Percentiles rank a stretch among this genome's conserved stretches.
Conservation (phyloP, 495 filamentous ascomycete species). For the Sporormia fimetaria region DNA sequence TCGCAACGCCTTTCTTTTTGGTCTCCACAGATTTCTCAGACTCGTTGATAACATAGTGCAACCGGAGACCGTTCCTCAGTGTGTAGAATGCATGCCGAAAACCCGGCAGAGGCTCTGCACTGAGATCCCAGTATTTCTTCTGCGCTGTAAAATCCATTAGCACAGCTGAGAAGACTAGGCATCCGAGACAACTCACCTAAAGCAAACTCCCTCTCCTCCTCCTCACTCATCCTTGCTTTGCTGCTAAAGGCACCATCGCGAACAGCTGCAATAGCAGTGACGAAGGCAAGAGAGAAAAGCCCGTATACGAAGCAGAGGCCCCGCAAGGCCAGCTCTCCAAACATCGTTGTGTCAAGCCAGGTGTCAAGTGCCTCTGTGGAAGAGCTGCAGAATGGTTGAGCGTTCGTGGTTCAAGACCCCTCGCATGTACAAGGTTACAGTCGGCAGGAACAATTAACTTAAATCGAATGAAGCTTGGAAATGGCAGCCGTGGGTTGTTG, state of each 20-base stretch:
- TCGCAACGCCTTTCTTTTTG: slow-evolving; percentile 36
- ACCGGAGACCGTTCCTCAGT: slow-evolving; percentile 39
- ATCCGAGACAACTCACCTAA: slow-evolving; percentile 10
- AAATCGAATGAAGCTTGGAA: no score
- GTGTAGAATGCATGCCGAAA: slow-evolving; percentile 40
- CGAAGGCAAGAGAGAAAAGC: slow-evolving; percentile 8
- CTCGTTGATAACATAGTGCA: slow-evolving; percentile 39
- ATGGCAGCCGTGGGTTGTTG: no score
- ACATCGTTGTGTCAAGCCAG: neutral
- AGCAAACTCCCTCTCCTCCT: slow-evolving; percentile 15
- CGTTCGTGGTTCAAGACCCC: neutral
- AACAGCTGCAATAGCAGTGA: slow-evolving; percentile 1
- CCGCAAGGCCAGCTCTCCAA: slow-evolving; percentile 6
- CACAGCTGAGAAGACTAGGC: neutral
- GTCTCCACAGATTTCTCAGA: slow-evolving; percentile 8
- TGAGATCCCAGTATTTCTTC: slow-evolving; percentile 39
- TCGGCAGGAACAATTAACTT: no score
- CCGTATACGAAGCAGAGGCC: slow-evolving; percentile 16
- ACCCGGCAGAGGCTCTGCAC: slow-evolving; percentile 29
- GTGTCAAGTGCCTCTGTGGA: neutral
- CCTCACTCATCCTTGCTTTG: slow-evolving; percentile 3
- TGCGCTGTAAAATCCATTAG: slow-evolving; percentile 9
- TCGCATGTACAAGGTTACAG: no score
- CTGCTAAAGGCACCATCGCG: slow-evolving; percentile 15
- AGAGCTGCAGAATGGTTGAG: neutral